Evolutionary conservation across 2,329 filamentous ascomycete genomes (phyloP).

Genomic region (Cladosporium oxysporum): DNA sequence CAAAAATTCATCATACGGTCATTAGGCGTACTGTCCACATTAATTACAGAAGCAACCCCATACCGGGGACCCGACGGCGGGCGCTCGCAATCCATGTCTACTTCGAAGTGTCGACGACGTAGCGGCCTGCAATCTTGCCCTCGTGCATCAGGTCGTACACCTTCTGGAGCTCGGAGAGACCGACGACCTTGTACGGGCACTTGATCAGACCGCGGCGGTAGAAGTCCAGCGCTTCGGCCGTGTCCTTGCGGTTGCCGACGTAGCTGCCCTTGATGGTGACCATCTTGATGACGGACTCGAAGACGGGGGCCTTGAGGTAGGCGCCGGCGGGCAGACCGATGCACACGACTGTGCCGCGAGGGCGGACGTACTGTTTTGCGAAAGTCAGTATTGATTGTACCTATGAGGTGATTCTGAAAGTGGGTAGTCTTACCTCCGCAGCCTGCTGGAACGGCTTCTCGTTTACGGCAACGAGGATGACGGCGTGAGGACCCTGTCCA

Average conservation of each 20-base stretch:
- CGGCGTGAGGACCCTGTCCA: conserved; percentile 82
- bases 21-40: background rate
- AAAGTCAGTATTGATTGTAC: background rate
- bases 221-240: conserved; percentile 87
- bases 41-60: background rate
- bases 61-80: background rate
- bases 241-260: conserved; percentile 88
- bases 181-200: conserved; percentile 81
- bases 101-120: conserved; percentile 73
- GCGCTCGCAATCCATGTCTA: conserved; percentile 38
- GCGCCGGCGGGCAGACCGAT: conserved; percentile 85
- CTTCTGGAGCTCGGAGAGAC: conserved; percentile 73
- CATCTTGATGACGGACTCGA: conserved; percentile 87
- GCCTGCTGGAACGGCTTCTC: conserved; percentile 98
- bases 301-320: conserved; percentile 79
- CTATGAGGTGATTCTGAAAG: background rate
- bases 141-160: conserved; percentile 73
- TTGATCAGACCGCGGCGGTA: conserved; percentile 81
- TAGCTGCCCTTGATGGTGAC: conserved; percentile 90
- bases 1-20: background rate
- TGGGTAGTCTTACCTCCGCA: conserved; percentile 51
- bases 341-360: conserved; percentile 79
- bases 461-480: conserved; percentile 79
- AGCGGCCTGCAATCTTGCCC: conserved; percentile 73
- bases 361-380: conserved; percentile 69